Percentiles rank a stretch among this genome's conserved stretches.
These are phyloP conservation scores for Hymenoscyphus salicellus DNA, from an alignment of 2,329 filamentous ascomycete genomes.

Conservation along the genomic window DNA sequence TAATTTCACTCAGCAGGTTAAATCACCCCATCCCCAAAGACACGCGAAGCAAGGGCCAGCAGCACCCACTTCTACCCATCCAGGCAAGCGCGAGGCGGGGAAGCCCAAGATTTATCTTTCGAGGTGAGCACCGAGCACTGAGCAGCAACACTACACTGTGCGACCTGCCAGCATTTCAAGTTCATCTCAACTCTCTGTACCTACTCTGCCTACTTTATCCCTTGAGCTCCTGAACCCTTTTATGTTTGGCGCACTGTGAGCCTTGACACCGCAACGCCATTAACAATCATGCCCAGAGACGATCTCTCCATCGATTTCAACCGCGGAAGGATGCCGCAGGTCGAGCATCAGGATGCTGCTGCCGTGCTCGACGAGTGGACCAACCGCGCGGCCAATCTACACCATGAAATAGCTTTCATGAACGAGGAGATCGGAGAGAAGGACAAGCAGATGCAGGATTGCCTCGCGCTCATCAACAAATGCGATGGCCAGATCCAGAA, in stretches of 20 bases:
- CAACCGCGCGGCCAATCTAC: constrained; percentile 71
- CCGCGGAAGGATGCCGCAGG: constrained; percentile 51
- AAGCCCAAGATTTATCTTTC: constrained; percentile 17
- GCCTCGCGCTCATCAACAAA: constrained; percentile 65
- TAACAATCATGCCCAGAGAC: constrained; percentile 71
- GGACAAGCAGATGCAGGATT: constrained; percentile 68
- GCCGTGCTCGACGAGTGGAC: constrained; percentile 77
- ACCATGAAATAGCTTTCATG: constrained; percentile 77
- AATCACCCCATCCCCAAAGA: constrained; percentile 12
- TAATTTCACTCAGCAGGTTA: constrained; percentile 13
- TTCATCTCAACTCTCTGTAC: constrained; percentile 2
- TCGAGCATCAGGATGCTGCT: constrained; percentile 61
- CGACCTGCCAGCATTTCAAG: constrained; percentile 19
- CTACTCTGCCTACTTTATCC: background rate
- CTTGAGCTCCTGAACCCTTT: constrained; percentile 5
- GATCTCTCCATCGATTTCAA: constrained; percentile 69
- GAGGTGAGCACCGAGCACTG: constrained; percentile 29
- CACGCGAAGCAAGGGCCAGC: constrained; percentile 8
- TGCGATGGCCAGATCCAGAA: constrained; percentile 75
- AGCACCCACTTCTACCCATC: background rate
- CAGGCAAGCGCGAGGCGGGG: constrained; percentile 15
- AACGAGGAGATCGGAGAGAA: constrained; percentile 82
- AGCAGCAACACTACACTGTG: constrained; percentile 8
- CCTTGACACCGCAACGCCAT: constrained; percentile 37
- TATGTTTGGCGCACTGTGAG: constrained; percentile 25